These are phyloP conservation scores for Xylaria acuta DNA, from an alignment of 495 filamentous ascomycete species.

Conservation along the genomic window DNA sequence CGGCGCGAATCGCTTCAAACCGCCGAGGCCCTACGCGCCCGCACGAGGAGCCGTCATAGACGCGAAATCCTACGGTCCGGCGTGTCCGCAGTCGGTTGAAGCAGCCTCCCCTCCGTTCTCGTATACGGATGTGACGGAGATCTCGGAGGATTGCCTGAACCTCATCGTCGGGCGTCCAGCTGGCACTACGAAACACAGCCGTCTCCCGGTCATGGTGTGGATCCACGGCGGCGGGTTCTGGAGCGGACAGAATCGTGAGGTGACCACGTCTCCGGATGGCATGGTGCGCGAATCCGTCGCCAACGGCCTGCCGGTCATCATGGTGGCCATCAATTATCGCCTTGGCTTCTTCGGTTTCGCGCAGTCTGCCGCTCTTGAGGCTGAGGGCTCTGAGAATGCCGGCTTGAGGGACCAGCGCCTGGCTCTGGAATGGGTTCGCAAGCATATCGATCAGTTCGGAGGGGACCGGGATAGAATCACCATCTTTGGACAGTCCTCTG, in stretches of 20 bases:
- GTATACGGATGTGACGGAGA: constrained; percentile 42
- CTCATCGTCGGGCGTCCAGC: constrained; percentile 51
- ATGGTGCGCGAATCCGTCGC: constrained; percentile 49
- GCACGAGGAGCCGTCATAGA: constrained; percentile 42
- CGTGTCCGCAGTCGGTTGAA: constrained; percentile 48
- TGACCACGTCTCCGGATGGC: constrained; percentile 47
- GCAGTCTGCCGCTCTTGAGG: constrained; percentile 36
- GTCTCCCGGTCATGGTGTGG: constrained; percentile 53
- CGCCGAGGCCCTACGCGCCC: constrained; percentile 44
- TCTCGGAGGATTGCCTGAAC: constrained; percentile 55
- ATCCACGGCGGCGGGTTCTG: constrained; percentile 54
- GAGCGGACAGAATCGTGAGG: constrained; percentile 45
- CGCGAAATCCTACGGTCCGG: constrained; percentile 48
- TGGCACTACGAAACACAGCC: constrained; percentile 33
- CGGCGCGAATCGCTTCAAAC: constrained; percentile 52
- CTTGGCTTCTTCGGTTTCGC: constrained; percentile 45
- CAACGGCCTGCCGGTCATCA: constrained; percentile 49
- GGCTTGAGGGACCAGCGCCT: constrained; percentile 64
- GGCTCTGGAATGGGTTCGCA: constrained; percentile 61
- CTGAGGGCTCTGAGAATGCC: constrained; percentile 51
- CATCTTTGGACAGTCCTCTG: constrained; percentile 63
- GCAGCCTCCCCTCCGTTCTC: constrained; percentile 37
- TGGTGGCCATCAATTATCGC: constrained; percentile 56
- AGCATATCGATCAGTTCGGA: constrained; percentile 65
- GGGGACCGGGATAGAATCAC: constrained; percentile 60